Evolutionary conservation across 306 rosid genomes (phyloP), one percentile per base, ranked within the genome.

Genomic region (Nissolia schottii): DNA sequence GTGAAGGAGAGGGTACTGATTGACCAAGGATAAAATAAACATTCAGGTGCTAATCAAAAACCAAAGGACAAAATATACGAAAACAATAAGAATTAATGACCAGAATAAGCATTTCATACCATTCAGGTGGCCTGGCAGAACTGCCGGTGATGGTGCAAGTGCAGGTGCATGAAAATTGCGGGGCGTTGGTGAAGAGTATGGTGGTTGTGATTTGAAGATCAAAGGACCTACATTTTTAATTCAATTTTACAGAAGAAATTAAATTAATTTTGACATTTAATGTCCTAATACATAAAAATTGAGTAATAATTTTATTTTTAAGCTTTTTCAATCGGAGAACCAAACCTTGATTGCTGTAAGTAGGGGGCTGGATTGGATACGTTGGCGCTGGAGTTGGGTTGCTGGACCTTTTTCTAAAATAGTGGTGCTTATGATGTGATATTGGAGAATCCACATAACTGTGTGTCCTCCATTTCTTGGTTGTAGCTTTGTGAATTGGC

Each of bases 1-100:
- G 97, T 11, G 96, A 71, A 78, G 71, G 74, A 32, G 81, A 68
- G 43, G 97, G 92, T 66, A 59, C 94, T 93, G 73, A 70, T 20
- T 81, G 54, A 74, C 76, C 77, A 60, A 64, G 60, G 64, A 76
- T 77, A 79, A 20, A 37, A 73, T 7, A 60, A 63, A 71, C 20
- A 15, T 20, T 77, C 54, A 55, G 75, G 25, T 62, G 11, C 22
- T 75, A 54, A 74, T 54, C 34, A 83, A 28, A 48, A 71, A n/a
- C 22, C 32, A 25, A 19, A 55, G 68, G 24, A 24, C 45, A 46
- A n/a, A 70, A 57, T 18, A 57, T 71, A 46, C 55, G 59, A 50
- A 63, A 45, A 46, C 29, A 79, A 49, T 40, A 35, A 49, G 45
- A 31, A 69, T 34, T 49, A 53, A 41, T 60, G 20, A 51, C 53